Percentiles rank a stretch among this genome's conserved stretches.
Evolutionary conservation across 1,284 basidiomycete genomes (phyloP).

Genomic region (Apiotrichum veenhuisii): DNA sequence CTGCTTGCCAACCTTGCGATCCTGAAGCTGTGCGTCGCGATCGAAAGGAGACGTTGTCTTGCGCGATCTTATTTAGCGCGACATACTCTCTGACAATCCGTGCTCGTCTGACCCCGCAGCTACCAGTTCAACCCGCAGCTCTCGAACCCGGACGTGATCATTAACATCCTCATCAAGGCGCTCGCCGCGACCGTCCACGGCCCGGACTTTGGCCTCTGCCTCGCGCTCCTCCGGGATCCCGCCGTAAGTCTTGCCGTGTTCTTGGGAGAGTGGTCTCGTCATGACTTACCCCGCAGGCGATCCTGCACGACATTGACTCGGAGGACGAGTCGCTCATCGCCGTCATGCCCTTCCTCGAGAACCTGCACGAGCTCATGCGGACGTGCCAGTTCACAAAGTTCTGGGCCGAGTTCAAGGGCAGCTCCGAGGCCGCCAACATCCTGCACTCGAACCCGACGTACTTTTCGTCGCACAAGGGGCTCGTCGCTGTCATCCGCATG

Average conservation of each 20-base stretch:
- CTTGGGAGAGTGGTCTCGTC: background rate
- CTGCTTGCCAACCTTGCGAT: conserved; percentile 84
- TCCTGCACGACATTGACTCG: conserved; percentile 54
- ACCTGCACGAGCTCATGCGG: conserved; percentile 71
- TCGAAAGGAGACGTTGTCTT: no score
- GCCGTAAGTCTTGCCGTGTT: conserved; percentile 24
- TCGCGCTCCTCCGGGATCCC: conserved; percentile 61
- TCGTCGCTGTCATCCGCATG: conserved; percentile 32
- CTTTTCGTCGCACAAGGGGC: conserved; percentile 39
- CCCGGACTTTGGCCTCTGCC: conserved; percentile 84
- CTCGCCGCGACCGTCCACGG: conserved; percentile 71
- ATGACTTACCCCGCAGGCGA: conserved; percentile 24
- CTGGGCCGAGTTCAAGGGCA: conserved; percentile 72
- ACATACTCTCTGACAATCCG: background rate
- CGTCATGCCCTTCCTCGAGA: conserved; percentile 70
- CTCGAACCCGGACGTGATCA: conserved; percentile 85
- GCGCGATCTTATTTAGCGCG: background rate
- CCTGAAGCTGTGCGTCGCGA: conserved; percentile 63
- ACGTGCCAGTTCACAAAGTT: conserved; percentile 87
- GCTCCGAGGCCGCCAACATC: conserved; percentile 36
- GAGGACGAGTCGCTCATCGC: conserved; percentile 71
- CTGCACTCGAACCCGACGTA: conserved; percentile 37
- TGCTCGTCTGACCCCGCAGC: conserved; percentile 50
- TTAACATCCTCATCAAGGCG: conserved; percentile 92
- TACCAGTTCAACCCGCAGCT: conserved; percentile 96